Evolutionary conservation across 2,329 filamentous ascomycete species (phyloP).

Genomic region (Ilyonectria mors-panacis): DNA sequence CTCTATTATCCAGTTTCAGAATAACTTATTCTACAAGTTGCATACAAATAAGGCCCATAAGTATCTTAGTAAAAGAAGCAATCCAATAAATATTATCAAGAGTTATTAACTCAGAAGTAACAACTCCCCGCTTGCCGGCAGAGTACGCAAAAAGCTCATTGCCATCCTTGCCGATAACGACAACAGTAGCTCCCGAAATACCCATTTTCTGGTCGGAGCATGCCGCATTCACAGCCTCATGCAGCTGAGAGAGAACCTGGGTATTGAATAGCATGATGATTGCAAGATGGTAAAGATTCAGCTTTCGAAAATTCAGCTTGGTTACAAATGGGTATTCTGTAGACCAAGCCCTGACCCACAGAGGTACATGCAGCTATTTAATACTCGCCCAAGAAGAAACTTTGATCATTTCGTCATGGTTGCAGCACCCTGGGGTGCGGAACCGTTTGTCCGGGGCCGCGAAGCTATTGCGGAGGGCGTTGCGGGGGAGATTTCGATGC

Average conservation of each 20-base stretch:
- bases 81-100: slow-evolving; percentile 74
- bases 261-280: slow-evolving; percentile 40
- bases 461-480: slow-evolving; percentile 15
- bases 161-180: slow-evolving; percentile 64
- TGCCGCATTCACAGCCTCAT: slow-evolving; percentile 54
- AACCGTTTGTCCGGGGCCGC: slow-evolving; percentile 34
- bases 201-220: slow-evolving; percentile 54
- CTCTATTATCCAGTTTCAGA: slow-evolving; percentile 63
- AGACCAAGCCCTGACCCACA: too few species aligned
- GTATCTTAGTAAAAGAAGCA: slow-evolving; percentile 71
- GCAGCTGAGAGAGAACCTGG: slow-evolving; percentile 33
- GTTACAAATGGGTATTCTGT: not conserved
- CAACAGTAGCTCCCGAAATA: slow-evolving; percentile 62
- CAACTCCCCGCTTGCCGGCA: slow-evolving; percentile 62
- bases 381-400: not conserved
- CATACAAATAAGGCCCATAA: slow-evolving; percentile 67
- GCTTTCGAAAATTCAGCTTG: too few species aligned
- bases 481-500: not conserved
- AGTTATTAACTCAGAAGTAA: slow-evolving; percentile 65
- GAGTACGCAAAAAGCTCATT: slow-evolving; percentile 64
- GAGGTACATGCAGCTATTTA: slow-evolving; percentile 16
- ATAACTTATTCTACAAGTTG: slow-evolving; percentile 69
- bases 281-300: not conserved
- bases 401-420: not conserved
- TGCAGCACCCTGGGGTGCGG: not conserved